A percentile compares a stretch with the other conserved stretches of the same genome.
phyloP scores from a whole-genome alignment of 73 alveolate species.

The Paramecium caudatum region DNA sequence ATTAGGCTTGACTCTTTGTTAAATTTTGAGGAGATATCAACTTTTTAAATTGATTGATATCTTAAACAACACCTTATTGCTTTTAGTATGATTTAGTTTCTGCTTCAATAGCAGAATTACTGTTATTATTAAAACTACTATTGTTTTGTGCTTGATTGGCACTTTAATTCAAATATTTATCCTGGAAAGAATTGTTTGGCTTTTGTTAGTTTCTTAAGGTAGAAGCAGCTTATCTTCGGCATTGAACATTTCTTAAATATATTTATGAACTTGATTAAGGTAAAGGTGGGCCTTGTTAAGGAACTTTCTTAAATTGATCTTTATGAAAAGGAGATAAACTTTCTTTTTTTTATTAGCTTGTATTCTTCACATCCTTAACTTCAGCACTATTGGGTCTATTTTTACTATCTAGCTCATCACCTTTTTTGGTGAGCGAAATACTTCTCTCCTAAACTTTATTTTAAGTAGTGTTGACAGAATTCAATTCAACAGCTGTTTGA shows the following conservation, averaged over 20 bases:
- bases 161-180: conserved; percentile 64
- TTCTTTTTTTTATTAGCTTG: neutral
- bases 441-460: conserved; percentile 26
- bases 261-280: conserved; percentile 55
- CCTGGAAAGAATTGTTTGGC: conserved; percentile 59
- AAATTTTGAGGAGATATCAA: conserved; percentile 48
- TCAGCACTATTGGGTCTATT: conserved; percentile 65
- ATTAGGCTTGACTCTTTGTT: conserved; percentile 64
- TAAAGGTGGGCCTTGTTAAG: conserved; percentile 24
- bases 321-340: conserved; percentile 58
- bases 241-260: conserved; percentile 46
- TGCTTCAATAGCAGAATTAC: conserved; percentile 22
- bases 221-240: conserved; percentile 66
- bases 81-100: neutral
- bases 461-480: neutral
- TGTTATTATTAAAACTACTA: conserved; percentile 55
- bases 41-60: conserved; percentile 33
- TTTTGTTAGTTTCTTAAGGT: conserved; percentile 39
- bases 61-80: neutral
- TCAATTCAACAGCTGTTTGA: neutral
- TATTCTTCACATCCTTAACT: neutral
- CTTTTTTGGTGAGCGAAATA: conserved; percentile 13
- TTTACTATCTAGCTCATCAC: neutral
- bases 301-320: neutral
- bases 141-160: conserved; percentile 47